These are phyloP conservation scores for Pelargonium cotyledonis DNA, from an alignment of 441 rosid genomes.

Conservation along the genomic window DNA sequence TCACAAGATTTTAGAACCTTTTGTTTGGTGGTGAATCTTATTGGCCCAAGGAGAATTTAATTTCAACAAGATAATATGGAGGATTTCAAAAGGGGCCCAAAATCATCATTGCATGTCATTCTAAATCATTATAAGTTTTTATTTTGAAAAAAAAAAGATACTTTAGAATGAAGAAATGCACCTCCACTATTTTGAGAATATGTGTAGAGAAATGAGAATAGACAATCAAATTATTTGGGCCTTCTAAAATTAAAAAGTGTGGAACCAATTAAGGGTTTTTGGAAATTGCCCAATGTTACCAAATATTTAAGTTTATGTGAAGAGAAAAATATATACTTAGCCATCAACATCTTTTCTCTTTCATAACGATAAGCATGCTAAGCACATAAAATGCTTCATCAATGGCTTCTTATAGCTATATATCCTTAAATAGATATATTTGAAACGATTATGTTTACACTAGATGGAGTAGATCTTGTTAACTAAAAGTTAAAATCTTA, in stretches of 20 bases:
- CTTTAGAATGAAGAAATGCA: background rate
- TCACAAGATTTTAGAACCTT: background rate
- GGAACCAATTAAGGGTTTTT: background rate
- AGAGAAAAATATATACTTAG: too few species aligned
- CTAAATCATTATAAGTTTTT: background rate
- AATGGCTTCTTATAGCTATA: background rate
- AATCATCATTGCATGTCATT: background rate
- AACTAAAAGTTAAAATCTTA: too few species aligned
- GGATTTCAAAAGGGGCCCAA: background rate
- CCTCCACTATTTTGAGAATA: background rate
- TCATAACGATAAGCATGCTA: background rate
- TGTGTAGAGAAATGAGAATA: background rate
- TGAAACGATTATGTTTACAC: too few species aligned
- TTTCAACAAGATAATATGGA: too few species aligned
- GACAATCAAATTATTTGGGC: too few species aligned
- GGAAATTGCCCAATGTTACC: background rate
- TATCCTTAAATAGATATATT: too few species aligned
- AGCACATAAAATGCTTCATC: background rate
- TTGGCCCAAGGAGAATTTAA: background rate
- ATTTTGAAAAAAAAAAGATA: background rate
- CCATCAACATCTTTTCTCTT: background rate
- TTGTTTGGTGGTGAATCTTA: background rate
- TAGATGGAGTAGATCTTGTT: too few species aligned
- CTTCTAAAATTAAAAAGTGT: background rate
- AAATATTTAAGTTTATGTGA: too few species aligned